Conservation (phyloP, 2,329 filamentous ascomycete genomes). For the Coniella vitis region DNA sequence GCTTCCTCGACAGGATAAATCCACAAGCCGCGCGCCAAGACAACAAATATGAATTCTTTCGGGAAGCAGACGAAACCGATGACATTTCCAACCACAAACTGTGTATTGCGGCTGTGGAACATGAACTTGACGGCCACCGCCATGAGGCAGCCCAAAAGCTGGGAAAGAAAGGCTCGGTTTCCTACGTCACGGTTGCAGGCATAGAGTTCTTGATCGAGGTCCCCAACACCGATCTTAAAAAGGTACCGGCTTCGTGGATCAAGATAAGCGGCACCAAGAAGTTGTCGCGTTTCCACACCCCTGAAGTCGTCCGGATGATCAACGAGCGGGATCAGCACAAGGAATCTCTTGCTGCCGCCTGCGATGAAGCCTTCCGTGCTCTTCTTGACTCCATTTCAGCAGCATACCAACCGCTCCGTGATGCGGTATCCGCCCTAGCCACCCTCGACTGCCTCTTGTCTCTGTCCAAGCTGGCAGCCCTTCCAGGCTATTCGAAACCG, state of each 20-base stretch:
- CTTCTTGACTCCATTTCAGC: conserved; percentile 68
- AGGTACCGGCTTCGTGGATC: conserved; percentile 86
- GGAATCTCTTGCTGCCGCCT: conserved; percentile 85
- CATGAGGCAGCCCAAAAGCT: conserved; percentile 64
- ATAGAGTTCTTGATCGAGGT: conserved; percentile 96
- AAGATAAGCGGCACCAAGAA: conserved; percentile 96
- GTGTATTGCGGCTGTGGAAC: conserved; percentile 85
- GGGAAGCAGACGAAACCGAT: conserved; percentile 79
- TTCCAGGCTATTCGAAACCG: conserved; percentile 84
- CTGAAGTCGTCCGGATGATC: conserved; percentile 75
- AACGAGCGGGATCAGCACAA: conserved; percentile 90
- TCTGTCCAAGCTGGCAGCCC: conserved; percentile 72
- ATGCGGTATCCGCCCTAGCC: conserved; percentile 78
- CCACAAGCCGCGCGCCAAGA: conserved; percentile 69
- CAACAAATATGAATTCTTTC: conserved; percentile 93
- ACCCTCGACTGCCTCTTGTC: conserved; percentile 86
- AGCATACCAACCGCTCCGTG: conserved; percentile 85
- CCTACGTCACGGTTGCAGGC: conserved; percentile 77
- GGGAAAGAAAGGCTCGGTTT: conserved; percentile 59
- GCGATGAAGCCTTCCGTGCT: conserved; percentile 70
- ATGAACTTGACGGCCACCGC: conserved; percentile 76
- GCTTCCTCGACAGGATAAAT: conserved; percentile 80
- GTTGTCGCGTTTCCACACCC: conserved; percentile 86
- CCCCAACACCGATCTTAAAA: conserved; percentile 71
- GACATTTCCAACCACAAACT: conserved; percentile 83